A percentile compares a stretch with the other conserved stretches of the same genome.
phyloP scores from a whole-genome alignment of 192 early-diverging fungal genomes.

The Anaeromyces robustus region DNA sequence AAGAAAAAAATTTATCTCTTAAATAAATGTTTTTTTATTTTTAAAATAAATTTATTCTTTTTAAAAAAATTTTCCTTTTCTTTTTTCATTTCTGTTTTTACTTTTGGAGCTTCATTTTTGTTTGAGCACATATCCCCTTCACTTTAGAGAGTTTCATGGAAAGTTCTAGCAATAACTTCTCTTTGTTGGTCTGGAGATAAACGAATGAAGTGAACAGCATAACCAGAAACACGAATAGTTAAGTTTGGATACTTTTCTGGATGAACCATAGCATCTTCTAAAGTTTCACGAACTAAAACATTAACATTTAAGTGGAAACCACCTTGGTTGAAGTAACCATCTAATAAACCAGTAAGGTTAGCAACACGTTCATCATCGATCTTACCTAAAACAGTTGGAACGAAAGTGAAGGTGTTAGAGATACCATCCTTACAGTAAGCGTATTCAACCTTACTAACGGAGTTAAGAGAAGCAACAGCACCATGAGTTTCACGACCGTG shows the following conservation, averaged over 20 bases:
- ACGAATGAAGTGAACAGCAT: slow-evolving; percentile 7
- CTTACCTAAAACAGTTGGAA: slow-evolving; percentile 6
- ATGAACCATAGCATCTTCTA: slow-evolving; percentile 8
- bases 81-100: no score
- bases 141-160: no score
- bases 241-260: slow-evolving; percentile 12
- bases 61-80: no score
- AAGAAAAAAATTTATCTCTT: no score
- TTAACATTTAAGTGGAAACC: slow-evolving; percentile 11
- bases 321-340: slow-evolving; percentile 8
- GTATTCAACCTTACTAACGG: slow-evolving; percentile 12
- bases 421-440: slow-evolving; percentile 6
- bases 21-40: no score
- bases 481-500: slow-evolving; percentile 9
- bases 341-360: background rate
- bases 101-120: no score
- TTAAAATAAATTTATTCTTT: no score
- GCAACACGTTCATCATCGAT: slow-evolving; percentile 1
- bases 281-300: slow-evolving; percentile 6
- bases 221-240: slow-evolving; percentile 9
- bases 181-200: slow-evolving; percentile 9
- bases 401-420: slow-evolving; percentile 11
- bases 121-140: no score
- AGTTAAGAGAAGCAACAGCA: slow-evolving; percentile 8
- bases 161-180: slow-evolving; percentile 10